Conservation (phyloP, 225 moss, liverwort and hornwort species). For the Climacium dendroides region DNA sequence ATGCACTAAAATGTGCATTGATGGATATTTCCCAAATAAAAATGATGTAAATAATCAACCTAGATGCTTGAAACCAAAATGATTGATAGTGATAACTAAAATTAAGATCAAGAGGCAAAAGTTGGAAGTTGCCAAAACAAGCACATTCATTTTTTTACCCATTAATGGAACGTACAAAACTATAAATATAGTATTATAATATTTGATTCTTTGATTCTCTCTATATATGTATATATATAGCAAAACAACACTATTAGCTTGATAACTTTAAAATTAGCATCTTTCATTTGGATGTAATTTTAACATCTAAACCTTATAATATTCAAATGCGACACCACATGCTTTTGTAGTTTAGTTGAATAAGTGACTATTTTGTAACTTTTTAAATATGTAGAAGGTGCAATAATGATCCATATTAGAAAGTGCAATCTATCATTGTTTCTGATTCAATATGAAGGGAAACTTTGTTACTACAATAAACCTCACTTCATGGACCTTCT, state of each 20-base stretch:
- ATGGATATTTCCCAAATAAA: neutral
- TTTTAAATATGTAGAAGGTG: rapidly evolving
- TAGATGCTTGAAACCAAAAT: neutral
- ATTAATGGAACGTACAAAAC: rapidly evolving
- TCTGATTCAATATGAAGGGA: rapidly evolving
- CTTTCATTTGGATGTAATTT: neutral
- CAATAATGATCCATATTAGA: neutral
- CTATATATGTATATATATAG: neutral
- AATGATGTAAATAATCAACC: neutral
- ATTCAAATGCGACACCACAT: neutral
- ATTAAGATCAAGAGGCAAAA: neutral
- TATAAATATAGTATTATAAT: rapidly evolving
- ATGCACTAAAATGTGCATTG: neutral
- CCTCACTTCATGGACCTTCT: neutral
- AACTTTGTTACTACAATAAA: rapidly evolving
- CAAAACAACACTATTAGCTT: neutral
- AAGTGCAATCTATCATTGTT: neutral
- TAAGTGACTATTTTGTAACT: neutral
- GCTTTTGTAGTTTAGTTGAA: neutral
- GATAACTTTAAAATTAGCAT: neutral
- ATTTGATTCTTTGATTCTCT: neutral
- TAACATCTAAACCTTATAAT: neutral
- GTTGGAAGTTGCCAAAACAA: neutral
- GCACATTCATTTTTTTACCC: rapidly evolving
- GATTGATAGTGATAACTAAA: neutral